Evolutionary conservation across 352 stramenopile species (phyloP).

Genomic region (Pythium sukuiense): DNA sequence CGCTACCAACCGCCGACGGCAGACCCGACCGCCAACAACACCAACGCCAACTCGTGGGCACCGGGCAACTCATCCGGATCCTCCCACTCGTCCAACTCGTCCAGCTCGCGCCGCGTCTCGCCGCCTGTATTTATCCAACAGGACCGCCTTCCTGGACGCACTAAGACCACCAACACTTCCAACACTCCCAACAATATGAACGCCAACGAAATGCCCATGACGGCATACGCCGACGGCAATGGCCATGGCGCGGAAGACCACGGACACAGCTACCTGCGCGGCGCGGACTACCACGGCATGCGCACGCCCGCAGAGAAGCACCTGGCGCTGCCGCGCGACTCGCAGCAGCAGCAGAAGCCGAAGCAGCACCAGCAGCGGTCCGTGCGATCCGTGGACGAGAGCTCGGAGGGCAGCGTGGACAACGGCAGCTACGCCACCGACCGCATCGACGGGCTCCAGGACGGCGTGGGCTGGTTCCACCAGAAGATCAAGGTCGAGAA

Average conservation of each 20-base stretch:
- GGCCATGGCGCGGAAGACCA: not conserved
- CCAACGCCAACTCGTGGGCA: not conserved
- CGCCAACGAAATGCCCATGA: conserved; percentile 4
- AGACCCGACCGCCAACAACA: not conserved
- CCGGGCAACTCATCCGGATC: conserved; percentile 4
- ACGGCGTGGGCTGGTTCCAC: conserved; percentile 84
- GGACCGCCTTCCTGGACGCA: conserved; percentile 13
- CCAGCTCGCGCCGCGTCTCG: conserved; percentile 17
- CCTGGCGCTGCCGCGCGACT: conserved; percentile 24
- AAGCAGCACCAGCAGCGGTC: conserved; percentile 6
- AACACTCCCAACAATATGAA: not conserved
- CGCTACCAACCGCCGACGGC: conserved; percentile 14
- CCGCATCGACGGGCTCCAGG: conserved; percentile 46
- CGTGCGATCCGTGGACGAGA: conserved; percentile 61
- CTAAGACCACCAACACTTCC: not conserved
- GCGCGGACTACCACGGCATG: conserved; percentile 21
- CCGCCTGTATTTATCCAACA: conserved; percentile 25
- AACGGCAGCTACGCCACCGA: conserved; percentile 71
- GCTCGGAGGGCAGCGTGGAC: conserved; percentile 76
- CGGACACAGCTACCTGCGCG: not conserved
- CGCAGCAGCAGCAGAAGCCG: conserved; percentile 22
- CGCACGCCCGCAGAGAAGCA: conserved; percentile 23
- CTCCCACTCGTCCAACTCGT: conserved; percentile 8
- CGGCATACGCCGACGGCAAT: not conserved
- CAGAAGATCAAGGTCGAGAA: conserved; percentile 86